phyloP scores from a whole-genome alignment of 1,284 basidiomycete genomes.

The Naganishia sp. region DNA sequence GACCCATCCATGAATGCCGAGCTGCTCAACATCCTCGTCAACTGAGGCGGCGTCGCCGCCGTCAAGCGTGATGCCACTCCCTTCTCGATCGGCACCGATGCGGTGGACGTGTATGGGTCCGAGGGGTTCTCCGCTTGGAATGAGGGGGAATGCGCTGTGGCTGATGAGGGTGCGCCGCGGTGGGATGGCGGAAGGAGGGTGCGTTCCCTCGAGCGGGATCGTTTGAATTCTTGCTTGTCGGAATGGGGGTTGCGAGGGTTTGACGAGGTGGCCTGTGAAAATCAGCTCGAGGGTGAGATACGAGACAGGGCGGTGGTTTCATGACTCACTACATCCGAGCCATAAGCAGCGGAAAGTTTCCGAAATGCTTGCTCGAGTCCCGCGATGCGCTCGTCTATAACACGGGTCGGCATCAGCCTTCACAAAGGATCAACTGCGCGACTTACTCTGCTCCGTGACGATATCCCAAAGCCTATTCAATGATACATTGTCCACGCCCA shows the following conservation, averaged over 20 bases:
- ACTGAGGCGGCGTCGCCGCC: constrained; percentile 19
- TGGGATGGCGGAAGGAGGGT: constrained; percentile 4
- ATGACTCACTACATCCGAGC: constrained; percentile 58
- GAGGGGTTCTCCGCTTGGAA: constrained; percentile 25
- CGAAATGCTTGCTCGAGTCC: constrained; percentile 74
- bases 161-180: constrained; percentile 8
- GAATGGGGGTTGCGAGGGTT: constrained; percentile 7
- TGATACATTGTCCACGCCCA: constrained; percentile 38
- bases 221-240: constrained; percentile 17
- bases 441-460: constrained; percentile 72
- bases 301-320: constrained; percentile 50
- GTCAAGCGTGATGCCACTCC: constrained; percentile 20
- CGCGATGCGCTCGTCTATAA: constrained; percentile 66
- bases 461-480: constrained; percentile 69
- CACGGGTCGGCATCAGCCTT: not conserved
- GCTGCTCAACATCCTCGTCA: constrained; percentile 28
- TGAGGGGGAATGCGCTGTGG: constrained; percentile 15
- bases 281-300: not conserved
- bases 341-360: constrained; percentile 52
- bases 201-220: constrained; percentile 13
- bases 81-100: constrained; percentile 22
- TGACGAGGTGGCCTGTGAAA: not conserved
- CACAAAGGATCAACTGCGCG: constrained; percentile 24
- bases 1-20: constrained; percentile 12
- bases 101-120: constrained; percentile 21